Base-by-base conservation (phyloP, 2,329 filamentous ascomycete genomes). In the Claviceps quebecensis region DNA sequence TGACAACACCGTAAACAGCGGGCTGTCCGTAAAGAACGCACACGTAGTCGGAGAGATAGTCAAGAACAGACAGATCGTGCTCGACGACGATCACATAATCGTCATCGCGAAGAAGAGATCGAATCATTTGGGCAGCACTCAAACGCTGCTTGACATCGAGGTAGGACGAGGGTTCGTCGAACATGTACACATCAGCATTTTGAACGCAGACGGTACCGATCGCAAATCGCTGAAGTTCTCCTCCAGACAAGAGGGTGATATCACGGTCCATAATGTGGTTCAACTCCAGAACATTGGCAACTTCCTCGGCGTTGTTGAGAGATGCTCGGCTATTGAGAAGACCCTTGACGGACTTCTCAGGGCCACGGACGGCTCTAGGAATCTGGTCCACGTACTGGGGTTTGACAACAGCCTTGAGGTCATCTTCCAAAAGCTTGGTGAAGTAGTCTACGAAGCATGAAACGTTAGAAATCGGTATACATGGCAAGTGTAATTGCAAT, bases 351-450 rank as follows among this genome's bases (percentile, higher is more conserved):
- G 80, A 80, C 72, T 89, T 89, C 60, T 90, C 77, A 44, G 86
- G 73, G 19, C 84, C 83, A 65, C 85, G 89, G 64, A 98, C 86
- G 43, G 93, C 91, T 68, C 85, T 88, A 55, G 93, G 93, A 58
- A 98, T 91, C 72, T 97, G 93, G 63, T 98, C 93, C 62, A 98
- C 93, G 75, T 98, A 96, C 73, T 98, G 94, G 53, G 93, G 93
- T 78, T 98, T 98, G 61, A 97, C 90, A 53, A 98, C 87, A 54
- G 94, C 91, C 77, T 96, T 96, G 59, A 98, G 77, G 64, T 98
- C 83, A 67, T 98, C 93, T 67, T 98, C 93, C 54, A 98, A 77
- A 45, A 98, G 81, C 72, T 97, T 98, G 59, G 93, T 97, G 69
- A 98, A 97, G 74, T 98, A 98, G 74, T 98, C 87, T 63, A 53